Base-by-base conservation (phyloP, 306 rosid genomes). In the Quercus wislizeni region DNA sequence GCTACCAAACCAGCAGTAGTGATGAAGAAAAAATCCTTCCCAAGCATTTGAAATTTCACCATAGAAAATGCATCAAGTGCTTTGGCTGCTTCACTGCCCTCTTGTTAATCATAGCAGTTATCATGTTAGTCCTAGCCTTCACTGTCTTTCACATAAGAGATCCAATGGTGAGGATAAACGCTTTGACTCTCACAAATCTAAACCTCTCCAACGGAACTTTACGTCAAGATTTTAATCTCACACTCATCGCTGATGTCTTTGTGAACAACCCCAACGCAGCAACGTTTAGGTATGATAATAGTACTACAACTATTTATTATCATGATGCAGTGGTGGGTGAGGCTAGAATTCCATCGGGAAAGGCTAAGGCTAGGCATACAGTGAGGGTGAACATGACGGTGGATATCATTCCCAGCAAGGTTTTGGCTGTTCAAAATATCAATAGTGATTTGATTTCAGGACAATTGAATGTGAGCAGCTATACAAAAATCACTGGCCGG, bases 261-360 rank as follows among this genome's bases (percentile, higher is more conserved):
- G 81, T 88, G 68, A 58, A 81, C 6, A 88, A 88, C 58, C 90
- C 92, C 3, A 88, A 88, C 84, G 76, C 15, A 9, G 92, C 80
- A 2, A 79, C 90, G 49, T 86, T 76, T 65, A 78, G 59, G 58
- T 88, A 63, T 61, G 58, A 41, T 1, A 77, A 78, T 62, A 41
- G 87, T 23, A 73, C 82, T 15, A 84, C 80, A 1, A 9, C 5
- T 18, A 69, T 86, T 63, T 77, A 55, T 56, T 84, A 76, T 80
- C 69, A 5, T 13, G 74, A 46, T 18, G 38, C 3, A 3, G 74
- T 7, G 30, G 81, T 86, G 30, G 92, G 90, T 0, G 74, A 82
- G 61, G 88, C 79, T 20, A 49, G 59, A 76, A 74, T 4, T 11
- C 88, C 85, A 7, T 28, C 75, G 20, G 88, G 90, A 5, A 67